These are phyloP conservation scores for Ruellia speciosa DNA, from an alignment of 305 asterid species.

Conservation along the genomic window DNA sequence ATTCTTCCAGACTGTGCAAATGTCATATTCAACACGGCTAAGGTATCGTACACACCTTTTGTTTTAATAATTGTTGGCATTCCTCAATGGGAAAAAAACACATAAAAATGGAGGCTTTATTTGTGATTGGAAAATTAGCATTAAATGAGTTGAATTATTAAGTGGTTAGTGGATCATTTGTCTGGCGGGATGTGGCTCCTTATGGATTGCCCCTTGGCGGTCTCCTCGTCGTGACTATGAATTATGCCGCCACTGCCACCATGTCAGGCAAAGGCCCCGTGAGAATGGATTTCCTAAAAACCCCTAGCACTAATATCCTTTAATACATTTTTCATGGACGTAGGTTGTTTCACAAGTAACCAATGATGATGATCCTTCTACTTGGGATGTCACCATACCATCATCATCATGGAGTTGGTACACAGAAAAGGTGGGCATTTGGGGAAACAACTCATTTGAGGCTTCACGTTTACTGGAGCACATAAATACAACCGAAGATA, in stretches of 20 bases:
- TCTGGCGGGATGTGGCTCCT: no score
- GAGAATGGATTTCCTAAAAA: not conserved
- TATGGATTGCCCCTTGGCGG: no score
- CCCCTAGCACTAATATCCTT: not conserved
- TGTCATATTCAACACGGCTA: conserved; percentile 70
- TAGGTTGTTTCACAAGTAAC: conserved; percentile 51
- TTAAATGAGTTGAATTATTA: no score
- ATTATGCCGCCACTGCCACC: no score
- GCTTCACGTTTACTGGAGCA: conserved; percentile 57
- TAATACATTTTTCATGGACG: not conserved
- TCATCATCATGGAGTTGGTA: conserved; percentile 67
- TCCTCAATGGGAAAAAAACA: not conserved
- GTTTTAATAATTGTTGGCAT: not conserved
- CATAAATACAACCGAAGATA: conserved; percentile 69
- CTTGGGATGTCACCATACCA: conserved; percentile 27
- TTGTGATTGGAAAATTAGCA: no score
- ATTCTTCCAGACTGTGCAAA: conserved; percentile 74
- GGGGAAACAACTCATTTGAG: conserved; percentile 40
- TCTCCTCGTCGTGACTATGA: no score
- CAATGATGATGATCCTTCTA: conserved; percentile 26
- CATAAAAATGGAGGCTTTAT: no score
- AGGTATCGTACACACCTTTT: conserved; percentile 31
- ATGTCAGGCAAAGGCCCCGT: no score
- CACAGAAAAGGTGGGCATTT: conserved; percentile 50
- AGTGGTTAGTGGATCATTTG: no score